Evolutionary conservation across 176 grass and related monocot species (phyloP), one percentile per base, ranked within the genome.

Genomic region (Chloris gayana): DNA sequence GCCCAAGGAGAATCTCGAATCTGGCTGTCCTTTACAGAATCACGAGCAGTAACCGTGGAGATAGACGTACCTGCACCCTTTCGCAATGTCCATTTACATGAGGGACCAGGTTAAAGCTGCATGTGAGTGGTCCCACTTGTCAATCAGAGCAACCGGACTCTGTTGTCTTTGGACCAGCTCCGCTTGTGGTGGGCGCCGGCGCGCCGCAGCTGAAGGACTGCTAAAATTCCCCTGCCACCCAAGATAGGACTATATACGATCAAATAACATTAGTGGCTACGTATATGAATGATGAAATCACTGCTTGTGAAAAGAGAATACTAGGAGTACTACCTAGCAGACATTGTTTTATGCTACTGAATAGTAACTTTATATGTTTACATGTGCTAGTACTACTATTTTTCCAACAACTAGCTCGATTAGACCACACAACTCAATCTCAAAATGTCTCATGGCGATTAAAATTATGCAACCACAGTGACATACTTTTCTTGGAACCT

Each of bases 1-100:
- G 69, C 69, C 81, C 69, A 41, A 44, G n/a, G 50, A 42, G 87
- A 81, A 89, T 71, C 64, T 81, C 32, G 82, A 70, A 80, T 84
- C 76, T 73, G 13, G 32, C 44, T 72, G 37, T 37, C 69, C 24
- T 65, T 61, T 30, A 17, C 22, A 68, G 80, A 83, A 88, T 88
- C 86, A 69, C 69, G 13, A 84, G 54, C 24, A 42, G 17, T 12
- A 42, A 80, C 32, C 26, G 69, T 30, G 4, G n/a, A 37, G 19
- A 7, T 6, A 74, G 17, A 34, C 31, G 64, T 14, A 53, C 85
- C 31, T 26, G 31, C 41, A 34, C 44, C 1, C n/a, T 39, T 14
- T 10, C 7, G 25, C 18, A 1, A 14, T 1, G 2, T 10, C 22
- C 21, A 22, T 12, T 78, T 66, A 78, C 80, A 83, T 2, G 73